Evolutionary conservation across 179 eudicot genomes (phyloP), one percentile per base, ranked within the genome.

Genomic region (Actinidia polygama): DNA sequence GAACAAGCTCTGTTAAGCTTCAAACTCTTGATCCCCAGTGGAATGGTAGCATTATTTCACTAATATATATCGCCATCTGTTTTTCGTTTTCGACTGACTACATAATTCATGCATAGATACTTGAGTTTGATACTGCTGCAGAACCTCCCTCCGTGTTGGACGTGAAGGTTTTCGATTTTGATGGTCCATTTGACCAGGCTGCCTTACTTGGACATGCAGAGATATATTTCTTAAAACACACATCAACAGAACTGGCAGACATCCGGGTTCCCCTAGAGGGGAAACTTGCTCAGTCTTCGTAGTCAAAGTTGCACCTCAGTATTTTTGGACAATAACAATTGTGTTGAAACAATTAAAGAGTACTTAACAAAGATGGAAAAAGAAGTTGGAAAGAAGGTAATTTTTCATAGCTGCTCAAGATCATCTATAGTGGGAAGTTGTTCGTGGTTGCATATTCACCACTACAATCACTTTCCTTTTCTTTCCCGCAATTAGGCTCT

Each of bases 321-420:
- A 59, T 95, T 93, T 84, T 89, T 94, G 88, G 98, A 95, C 78
- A 93, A 94, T 83, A 93, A 89, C 55, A 91, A 91, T 78, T 95
- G 97, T 68, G 92, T 90, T 68, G 94, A 95, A 84, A 88, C 94
- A 15, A 87, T 95, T 53, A 91, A 86, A 88, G 97, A 93, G 26
- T 94, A 92, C 86, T 74, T 95, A 73, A 86, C 87, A 11, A 95
- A 92, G 84, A 90, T 95, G 94, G 98, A 91, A 84, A 95, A 92
- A 87, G 98, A 94, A 84, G 98, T 93, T 75, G 98, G 98, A 72
- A 95, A 93, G 85, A 95, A 95, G 98, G 98, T 95, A 88, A 7
- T 36, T 18, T 69, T 44, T 53, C n/a, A 4, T 68, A 55, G 30
- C 72, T 82, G 58, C 73, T 51, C 44, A 40, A 14, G 64, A 55